Evolutionary conservation across 176 grass and related monocot species (phyloP), one percentile per base, ranked within the genome.

Genomic region (Aegilops tauschii): DNA sequence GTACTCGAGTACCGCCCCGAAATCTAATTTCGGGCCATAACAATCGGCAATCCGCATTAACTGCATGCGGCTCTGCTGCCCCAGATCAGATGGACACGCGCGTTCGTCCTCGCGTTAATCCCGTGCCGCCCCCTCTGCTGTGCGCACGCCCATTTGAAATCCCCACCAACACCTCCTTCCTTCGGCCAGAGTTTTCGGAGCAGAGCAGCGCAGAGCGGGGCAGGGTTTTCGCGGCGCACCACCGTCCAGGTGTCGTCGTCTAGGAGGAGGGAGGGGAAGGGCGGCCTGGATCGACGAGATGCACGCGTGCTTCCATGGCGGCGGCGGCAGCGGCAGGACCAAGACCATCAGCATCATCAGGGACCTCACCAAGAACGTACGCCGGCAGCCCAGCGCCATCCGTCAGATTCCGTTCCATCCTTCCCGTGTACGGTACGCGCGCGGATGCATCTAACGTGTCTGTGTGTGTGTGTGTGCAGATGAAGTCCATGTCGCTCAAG

Each of bases 241-340:
- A 5, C 14, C 27, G 37, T 21, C 61, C 12, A 9, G 20, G 14
- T 52, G 49, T 52, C 49, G 14, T 52, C 49, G 14, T 52, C 16
- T 52, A 52, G 49, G 49, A 52, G 39, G 20, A 12, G 39, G 20
- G 8, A 3, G 9, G 20, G 58, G 35, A 5, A 1, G n/a, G 32
- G 6, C 45, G 3, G 47, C 8, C 80, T 42, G 69, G 54, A 75
- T 42, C 77, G 36, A 12, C 69, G 61, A 69, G 79, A 90, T 90
- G 85, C 89, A 90, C 67, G 75, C 89, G 85, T 90, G 89, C 80
- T 90, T 90, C 67, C 85, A 90, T 66, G 89, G 84, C 40, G 88
- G 63, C 18, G 29, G 40, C 65, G 65, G 31, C 42, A 32, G 63
- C 65, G 17, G 54, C 40, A 37, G 73, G 80, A 45, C 73, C 42